Conservation (phyloP, 192 early-diverging fungal genomes). For the Backusella morwellensis region DNA sequence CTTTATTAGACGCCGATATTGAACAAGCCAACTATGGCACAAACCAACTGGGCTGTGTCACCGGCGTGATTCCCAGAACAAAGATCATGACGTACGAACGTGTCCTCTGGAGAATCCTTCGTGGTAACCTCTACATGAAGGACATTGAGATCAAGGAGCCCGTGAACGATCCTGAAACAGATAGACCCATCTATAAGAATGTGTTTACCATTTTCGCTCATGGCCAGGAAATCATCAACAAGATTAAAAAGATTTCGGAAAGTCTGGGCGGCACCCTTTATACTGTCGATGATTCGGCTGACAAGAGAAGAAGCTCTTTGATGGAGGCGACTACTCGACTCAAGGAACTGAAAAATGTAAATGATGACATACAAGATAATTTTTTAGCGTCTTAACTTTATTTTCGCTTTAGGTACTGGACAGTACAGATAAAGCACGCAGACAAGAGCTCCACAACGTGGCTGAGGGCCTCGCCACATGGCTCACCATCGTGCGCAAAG, state of each 20-base stretch:
- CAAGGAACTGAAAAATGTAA: slow-evolving; percentile 73
- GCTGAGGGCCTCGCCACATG: slow-evolving; percentile 85
- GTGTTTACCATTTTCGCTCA: slow-evolving; percentile 99
- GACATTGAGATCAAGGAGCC: slow-evolving; percentile 92
- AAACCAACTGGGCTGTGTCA: slow-evolving; percentile 78
- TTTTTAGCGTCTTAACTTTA: not conserved
- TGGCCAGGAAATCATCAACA: slow-evolving; percentile 84
- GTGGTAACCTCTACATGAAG: slow-evolving; percentile 97
- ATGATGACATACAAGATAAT: no score
- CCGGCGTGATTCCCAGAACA: slow-evolving; percentile 90
- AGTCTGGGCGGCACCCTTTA: slow-evolving; percentile 96
- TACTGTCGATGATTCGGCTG: slow-evolving; percentile 76
- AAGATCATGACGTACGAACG: slow-evolving; percentile 89
- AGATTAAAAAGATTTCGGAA: slow-evolving; percentile 93
- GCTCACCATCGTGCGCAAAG: slow-evolving; percentile 90
- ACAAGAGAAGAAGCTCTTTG: slow-evolving; percentile 81
- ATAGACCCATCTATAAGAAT: slow-evolving; percentile 89
- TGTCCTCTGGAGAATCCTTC: slow-evolving; percentile 93
- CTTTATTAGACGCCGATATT: slow-evolving; percentile 55
- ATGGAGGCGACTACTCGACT: slow-evolving; percentile 78
- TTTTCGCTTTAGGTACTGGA: slow-evolving; percentile 59
- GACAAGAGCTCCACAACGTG: slow-evolving; percentile 78
- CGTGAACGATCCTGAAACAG: slow-evolving; percentile 85
- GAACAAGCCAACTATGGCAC: slow-evolving; percentile 31
- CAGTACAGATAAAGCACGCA: slow-evolving; percentile 81